A percentile compares a stretch with the other conserved stretches of the same genome.
phyloP scores from a whole-genome alignment of 129 eudicot species.

The Scalesia atractyloides region DNA sequence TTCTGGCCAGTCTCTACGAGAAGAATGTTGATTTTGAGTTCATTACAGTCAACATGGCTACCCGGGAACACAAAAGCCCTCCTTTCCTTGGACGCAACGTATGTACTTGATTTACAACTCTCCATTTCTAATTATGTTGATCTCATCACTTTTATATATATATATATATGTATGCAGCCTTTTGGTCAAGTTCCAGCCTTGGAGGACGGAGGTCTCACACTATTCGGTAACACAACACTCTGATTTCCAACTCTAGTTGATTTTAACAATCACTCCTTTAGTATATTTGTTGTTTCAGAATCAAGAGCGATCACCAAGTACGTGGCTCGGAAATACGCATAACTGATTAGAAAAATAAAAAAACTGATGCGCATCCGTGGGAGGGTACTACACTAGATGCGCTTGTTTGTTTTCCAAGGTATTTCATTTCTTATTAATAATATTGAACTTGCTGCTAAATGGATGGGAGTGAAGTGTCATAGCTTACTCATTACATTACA shows the following conservation, averaged over 20 bases:
- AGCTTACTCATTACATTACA: constrained; percentile 16
- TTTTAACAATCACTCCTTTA: too few species aligned
- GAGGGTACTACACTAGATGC: constrained; percentile 99
- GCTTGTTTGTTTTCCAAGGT: constrained; percentile 27
- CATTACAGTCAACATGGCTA: constrained; percentile 34
- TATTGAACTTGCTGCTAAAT: not conserved
- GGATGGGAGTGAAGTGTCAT: too few species aligned
- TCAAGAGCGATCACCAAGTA: constrained; percentile 54
- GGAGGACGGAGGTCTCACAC: constrained; percentile 50
- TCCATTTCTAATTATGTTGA: not conserved
- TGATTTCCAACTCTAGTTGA: not conserved
- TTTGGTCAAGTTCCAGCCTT: constrained; percentile 66
- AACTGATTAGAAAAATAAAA: not conserved
- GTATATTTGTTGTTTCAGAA: constrained; percentile 43
- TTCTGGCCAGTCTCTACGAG: constrained; percentile 47
- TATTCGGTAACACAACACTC: constrained; percentile 41
- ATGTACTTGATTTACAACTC: constrained; percentile 10
- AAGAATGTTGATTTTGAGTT: constrained; percentile 49
- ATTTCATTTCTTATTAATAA: not conserved
- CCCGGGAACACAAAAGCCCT: constrained; percentile 38
- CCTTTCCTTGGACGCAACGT: constrained; percentile 45
- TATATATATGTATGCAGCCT: constrained; percentile 36
- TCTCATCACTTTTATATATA: not conserved
- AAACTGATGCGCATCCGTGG: constrained; percentile 89
- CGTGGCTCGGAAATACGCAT: constrained; percentile 46